These are phyloP conservation scores for Salix viminalis DNA, from an alignment of 345 rosid species.

Conservation along the genomic window DNA sequence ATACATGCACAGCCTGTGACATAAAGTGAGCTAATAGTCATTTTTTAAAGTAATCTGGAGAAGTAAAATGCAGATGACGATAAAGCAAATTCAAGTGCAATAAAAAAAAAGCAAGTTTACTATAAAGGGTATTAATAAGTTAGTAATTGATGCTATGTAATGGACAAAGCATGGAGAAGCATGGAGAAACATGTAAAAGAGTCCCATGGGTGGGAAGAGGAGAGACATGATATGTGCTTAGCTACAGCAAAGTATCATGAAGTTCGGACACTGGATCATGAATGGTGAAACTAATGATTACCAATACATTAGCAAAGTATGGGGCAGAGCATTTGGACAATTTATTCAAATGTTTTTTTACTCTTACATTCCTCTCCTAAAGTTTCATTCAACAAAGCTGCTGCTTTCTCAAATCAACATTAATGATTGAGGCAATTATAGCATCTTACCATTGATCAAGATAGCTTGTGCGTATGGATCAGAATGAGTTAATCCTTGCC, in stretches of 20 bases:
- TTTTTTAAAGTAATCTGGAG: neutral
- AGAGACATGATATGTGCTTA: neutral
- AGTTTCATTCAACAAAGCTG: neutral
- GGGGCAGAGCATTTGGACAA: neutral
- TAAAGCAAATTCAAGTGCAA: neutral
- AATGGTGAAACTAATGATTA: neutral
- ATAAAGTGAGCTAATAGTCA: conserved; percentile 3
- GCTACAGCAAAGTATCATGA: neutral
- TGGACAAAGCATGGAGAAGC: neutral
- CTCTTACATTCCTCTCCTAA: neutral
- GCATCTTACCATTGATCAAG: conserved; percentile 64
- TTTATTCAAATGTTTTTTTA: too few species aligned
- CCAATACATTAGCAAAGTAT: neutral
- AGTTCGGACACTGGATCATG: neutral
- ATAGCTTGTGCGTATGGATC: conserved; percentile 72
- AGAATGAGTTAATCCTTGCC: conserved; percentile 64
- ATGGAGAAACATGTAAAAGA: too few species aligned
- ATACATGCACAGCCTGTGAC: conserved; percentile 76
- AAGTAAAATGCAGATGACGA: neutral
- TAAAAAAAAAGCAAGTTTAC: neutral
- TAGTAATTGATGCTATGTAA: neutral
- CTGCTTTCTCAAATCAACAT: neutral
- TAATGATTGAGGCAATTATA: neutral
- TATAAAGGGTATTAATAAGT: neutral
- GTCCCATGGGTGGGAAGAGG: neutral